Conservation (phyloP, 169 alveolate genomes). For the Cyclospora cayetanensis region DNA sequence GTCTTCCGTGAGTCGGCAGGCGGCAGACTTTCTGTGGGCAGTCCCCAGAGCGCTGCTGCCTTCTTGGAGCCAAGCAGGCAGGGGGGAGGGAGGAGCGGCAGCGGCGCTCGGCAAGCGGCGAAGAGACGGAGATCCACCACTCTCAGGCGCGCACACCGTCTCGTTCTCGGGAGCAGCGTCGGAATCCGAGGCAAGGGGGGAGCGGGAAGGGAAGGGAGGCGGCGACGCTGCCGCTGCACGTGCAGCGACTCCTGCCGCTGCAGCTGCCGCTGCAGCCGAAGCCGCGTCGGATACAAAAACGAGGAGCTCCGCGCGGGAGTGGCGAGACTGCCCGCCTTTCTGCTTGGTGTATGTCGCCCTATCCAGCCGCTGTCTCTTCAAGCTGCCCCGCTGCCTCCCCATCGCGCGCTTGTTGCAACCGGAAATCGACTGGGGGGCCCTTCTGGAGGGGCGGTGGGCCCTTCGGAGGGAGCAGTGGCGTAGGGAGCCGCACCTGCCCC, state of each 20-base stretch:
- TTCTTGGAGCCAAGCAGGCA: no score
- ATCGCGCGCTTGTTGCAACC: constrained; percentile 33
- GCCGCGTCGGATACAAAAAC: not conserved
- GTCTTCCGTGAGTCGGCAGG: constrained; percentile 23
- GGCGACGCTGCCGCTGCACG: no score
- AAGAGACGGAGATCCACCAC: no score
- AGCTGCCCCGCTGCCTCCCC: not conserved
- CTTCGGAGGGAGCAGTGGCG: not conserved
- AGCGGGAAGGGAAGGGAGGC: no score
- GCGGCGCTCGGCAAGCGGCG: no score
- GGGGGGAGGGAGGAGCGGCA: no score
- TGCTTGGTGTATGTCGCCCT: constrained; percentile 15
- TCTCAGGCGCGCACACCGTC: no score
- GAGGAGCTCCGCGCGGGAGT: not conserved
- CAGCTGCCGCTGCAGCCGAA: not conserved
- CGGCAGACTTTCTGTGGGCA: constrained; percentile 44
- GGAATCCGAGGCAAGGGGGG: no score
- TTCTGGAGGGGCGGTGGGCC: not conserved
- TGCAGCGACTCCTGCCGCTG: no score
- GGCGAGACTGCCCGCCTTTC: constrained; percentile 10
- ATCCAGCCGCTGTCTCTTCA: not conserved
- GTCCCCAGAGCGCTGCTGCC: constrained; percentile 10
- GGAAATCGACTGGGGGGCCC: constrained; percentile 40
- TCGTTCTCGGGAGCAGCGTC: not conserved
- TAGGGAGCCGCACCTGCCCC: not conserved